Base-by-base conservation (phyloP, 371 early-diverging fungal species). In the Lichtheimia hyalospora region DNA sequence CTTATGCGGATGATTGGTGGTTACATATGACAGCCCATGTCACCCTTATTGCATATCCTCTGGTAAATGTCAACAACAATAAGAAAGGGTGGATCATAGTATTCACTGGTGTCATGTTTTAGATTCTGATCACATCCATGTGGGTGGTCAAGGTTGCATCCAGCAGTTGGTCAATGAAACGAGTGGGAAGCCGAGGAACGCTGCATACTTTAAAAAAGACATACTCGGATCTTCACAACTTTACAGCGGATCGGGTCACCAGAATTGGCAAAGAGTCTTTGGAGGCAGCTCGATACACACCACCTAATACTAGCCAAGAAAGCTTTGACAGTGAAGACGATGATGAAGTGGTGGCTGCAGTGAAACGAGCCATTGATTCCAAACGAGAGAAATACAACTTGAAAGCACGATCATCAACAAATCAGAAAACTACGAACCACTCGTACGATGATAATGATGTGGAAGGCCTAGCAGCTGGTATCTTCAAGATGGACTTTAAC, bases 211-310 rank as follows among this genome's bases (percentile, higher is more conserved):
- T 60, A 28, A 52, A 48, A 39, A 43, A 49, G 20, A 52, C 54
- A 44, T 60, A 60, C 13, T 41, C 61, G 16, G 61, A 60, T 44
- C 43, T 60, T 20, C 54, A 54, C 25, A 42, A 42, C 5, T 60
- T 48, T 49, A 43, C 54, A 15, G 44, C 44, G 2, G 49, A 44
- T 27, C 52, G 48, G 21, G 14, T 54, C 40, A 23, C 61, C 16
- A 53, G 41, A 20, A 44, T 60, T 21, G 54, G 61, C 5, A 60
- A 60, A 43, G 20, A 53, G 48, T 54, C 53, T 10, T 40, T 52
- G 14, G 61, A 60, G 14, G 61, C 61, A 23, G 61, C 61, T 8
- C 14, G 44, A 6, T 60, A 54, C 25, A 42, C 27, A 0, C 61
- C 61, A 39, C 16, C 40, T 10, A 10, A 34, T 10, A 27, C 0